These are phyloP conservation scores for Eragrostis tef DNA, from an alignment of 202 grass and related monocot genomes.

Conservation along the genomic window DNA sequence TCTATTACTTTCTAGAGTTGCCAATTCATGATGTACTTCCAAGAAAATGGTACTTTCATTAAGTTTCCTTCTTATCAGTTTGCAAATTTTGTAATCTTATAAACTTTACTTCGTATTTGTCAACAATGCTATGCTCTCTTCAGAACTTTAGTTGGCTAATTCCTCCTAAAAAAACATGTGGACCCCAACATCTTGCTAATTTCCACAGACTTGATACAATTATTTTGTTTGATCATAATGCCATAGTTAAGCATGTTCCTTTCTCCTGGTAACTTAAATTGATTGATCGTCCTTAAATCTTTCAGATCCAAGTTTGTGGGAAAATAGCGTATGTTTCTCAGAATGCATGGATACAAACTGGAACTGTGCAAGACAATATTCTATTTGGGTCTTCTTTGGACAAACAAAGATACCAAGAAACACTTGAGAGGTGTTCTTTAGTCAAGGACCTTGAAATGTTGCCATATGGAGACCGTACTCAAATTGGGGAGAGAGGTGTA, in stretches of 20 bases:
- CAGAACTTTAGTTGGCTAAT: not conserved
- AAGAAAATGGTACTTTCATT: not conserved
- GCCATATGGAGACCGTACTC: slow-evolving; percentile 74
- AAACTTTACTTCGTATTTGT: not conserved
- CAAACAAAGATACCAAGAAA: slow-evolving; percentile 68
- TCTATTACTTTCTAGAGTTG: not conserved
- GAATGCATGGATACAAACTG: slow-evolving; percentile 93
- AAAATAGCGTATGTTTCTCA: slow-evolving; percentile 89
- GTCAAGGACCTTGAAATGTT: slow-evolving; percentile 85
- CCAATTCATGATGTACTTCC: slow-evolving; percentile 9
- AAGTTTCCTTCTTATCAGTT: not conserved
- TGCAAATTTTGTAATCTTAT: not conserved
- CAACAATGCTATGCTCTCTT: not conserved
- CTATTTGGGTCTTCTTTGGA: slow-evolving; percentile 80
- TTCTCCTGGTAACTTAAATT: not conserved
- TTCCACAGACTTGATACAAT: not conserved
- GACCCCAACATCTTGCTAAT: not conserved
- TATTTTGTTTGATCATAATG: not conserved
- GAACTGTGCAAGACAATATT: slow-evolving; percentile 87
- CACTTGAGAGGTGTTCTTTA: slow-evolving; percentile 76
- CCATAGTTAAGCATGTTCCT: not conserved
- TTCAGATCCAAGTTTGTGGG: slow-evolving; percentile 80
- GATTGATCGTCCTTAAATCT: not conserved
- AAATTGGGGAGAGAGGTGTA: slow-evolving; percentile 93
- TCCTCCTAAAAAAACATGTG: slow-evolving; percentile 25